These are phyloP conservation scores for Aureobasidium sp. DNA, from an alignment of 2,329 filamentous ascomycete species.

Conservation along the genomic window DNA sequence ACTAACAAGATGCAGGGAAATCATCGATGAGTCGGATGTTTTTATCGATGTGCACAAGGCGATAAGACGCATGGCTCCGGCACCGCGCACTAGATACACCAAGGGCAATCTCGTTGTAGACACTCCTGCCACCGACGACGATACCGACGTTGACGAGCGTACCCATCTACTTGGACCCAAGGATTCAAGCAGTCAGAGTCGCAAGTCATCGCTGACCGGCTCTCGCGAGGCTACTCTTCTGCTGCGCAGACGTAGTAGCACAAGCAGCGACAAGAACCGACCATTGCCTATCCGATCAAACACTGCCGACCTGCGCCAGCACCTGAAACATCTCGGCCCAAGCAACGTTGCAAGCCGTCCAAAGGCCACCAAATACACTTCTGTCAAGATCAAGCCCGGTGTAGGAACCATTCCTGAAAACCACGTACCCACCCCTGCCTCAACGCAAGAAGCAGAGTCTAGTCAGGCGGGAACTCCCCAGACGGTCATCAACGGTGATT, in stretches of 20 bases:
- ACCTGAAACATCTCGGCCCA: slow-evolving; percentile 57
- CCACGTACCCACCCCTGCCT: background rate
- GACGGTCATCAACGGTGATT: slow-evolving; percentile 6
- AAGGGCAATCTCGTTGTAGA: slow-evolving; percentile 19
- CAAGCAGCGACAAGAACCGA: slow-evolving; percentile 25
- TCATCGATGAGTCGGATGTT: slow-evolving; percentile 97
- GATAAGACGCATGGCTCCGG: slow-evolving; percentile 79
- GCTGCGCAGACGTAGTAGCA: slow-evolving; percentile 40
- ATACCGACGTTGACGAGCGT: slow-evolving; percentile 20
- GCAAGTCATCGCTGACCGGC: slow-evolving; percentile 9
- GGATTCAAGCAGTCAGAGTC: slow-evolving; percentile 2
- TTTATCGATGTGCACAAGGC: slow-evolving; percentile 98
- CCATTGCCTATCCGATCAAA: slow-evolving; percentile 39
- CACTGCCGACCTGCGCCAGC: slow-evolving; percentile 51
- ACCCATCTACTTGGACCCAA: slow-evolving; percentile 3
- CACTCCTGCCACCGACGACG: slow-evolving; percentile 20
- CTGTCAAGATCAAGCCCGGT: slow-evolving; percentile 60
- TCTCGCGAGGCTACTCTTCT: slow-evolving; percentile 33
- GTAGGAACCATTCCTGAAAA: slow-evolving; percentile 37
- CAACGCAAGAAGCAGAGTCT: slow-evolving; percentile 1
- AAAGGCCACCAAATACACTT: slow-evolving; percentile 53
- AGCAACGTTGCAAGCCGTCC: slow-evolving; percentile 57
- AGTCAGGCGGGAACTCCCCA: background rate
- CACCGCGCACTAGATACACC: slow-evolving; percentile 57
- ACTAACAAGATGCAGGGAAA: slow-evolving; percentile 59